Evolutionary conservation across 768 basidiomycete species (phyloP).

Genomic region (Suillus cothurnatus): DNA sequence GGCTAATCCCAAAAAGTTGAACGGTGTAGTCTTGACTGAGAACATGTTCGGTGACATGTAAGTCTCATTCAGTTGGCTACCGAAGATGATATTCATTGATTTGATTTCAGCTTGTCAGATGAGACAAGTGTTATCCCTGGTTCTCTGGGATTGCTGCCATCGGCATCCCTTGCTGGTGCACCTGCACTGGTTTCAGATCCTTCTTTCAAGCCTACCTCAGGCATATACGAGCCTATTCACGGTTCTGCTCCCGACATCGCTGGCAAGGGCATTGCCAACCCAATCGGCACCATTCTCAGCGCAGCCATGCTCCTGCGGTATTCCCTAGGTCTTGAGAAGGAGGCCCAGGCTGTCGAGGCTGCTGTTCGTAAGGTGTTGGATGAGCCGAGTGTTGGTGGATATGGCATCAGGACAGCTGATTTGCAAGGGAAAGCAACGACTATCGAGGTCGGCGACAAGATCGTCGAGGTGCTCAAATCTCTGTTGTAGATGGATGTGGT

Average conservation of each 20-base stretch:
- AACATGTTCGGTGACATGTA: constrained; percentile 98
- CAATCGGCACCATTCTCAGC: constrained; percentile 93
- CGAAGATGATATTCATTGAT: not conserved
- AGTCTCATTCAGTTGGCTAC: constrained; percentile 30
- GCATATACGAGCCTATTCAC: constrained; percentile 97
- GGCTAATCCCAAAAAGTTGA: constrained; percentile 84
- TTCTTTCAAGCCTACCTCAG: constrained; percentile 75
- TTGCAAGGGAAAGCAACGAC: constrained; percentile 81
- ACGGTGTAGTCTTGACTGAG: constrained; percentile 94
- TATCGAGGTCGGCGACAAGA: constrained; percentile 78
- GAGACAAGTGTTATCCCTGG: constrained; percentile 97
- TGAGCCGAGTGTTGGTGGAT: constrained; percentile 62
- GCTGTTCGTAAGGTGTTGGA: constrained; percentile 94
- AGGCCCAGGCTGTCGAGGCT: constrained; percentile 82
- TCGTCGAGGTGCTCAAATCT: constrained; percentile 71
- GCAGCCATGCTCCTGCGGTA: constrained; percentile 93
- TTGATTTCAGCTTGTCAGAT: constrained; percentile 77
- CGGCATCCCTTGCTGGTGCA: constrained; percentile 93
- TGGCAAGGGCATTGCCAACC: constrained; percentile 92
- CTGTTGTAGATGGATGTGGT: constrained; percentile 42
- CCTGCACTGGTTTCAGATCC: constrained; percentile 56
- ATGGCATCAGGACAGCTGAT: constrained; percentile 82
- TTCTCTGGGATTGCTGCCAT: constrained; percentile 93
- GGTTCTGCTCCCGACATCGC: constrained; percentile 96
- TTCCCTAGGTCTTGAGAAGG: constrained; percentile 85